Percentiles rank a stretch among this genome's conserved stretches.
Conservation (phyloP, 1,284 basidiomycete species). For the Porogramme epimiltina region DNA sequence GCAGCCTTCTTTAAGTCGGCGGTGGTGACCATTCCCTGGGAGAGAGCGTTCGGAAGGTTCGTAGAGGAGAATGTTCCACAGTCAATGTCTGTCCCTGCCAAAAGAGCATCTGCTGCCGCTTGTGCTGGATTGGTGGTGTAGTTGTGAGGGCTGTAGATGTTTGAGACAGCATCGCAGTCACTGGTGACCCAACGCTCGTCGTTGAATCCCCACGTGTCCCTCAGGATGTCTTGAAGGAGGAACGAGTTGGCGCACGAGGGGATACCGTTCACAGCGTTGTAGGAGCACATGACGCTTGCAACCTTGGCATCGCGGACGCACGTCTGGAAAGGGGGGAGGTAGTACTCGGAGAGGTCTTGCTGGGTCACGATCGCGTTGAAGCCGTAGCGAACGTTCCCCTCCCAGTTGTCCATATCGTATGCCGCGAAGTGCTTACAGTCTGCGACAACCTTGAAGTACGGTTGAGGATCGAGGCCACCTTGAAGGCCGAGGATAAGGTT, state of each 20-base stretch:
- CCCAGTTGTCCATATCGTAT: constrained; percentile 59
- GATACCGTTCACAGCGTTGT: constrained; percentile 61
- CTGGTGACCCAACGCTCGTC: constrained; percentile 54
- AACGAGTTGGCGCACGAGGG: constrained; percentile 55
- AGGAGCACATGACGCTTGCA: constrained; percentile 60
- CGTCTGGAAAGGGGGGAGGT: constrained; percentile 53
- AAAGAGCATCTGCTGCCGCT: constrained; percentile 51
- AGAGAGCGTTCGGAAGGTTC: constrained; percentile 48
- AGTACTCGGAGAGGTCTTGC: constrained; percentile 60
- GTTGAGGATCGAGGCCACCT: constrained; percentile 53
- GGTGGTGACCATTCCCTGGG: constrained; percentile 46
- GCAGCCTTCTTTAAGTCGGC: constrained; percentile 45
- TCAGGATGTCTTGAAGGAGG: constrained; percentile 50
- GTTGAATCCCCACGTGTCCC: constrained; percentile 54
- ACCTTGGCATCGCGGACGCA: constrained; percentile 62
- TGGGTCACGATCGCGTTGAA: constrained; percentile 55
- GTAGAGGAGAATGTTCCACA: constrained; percentile 50
- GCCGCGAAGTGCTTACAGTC: constrained; percentile 63
- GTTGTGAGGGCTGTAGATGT: constrained; percentile 51
- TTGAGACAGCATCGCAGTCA: constrained; percentile 41
- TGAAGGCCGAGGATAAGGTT: constrained; percentile 55
- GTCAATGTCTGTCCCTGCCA: constrained; percentile 57
- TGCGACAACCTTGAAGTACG: constrained; percentile 51
- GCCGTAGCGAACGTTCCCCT: constrained; percentile 45
- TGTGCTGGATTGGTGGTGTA: constrained; percentile 44